Evolutionary conservation across 2,329 filamentous ascomycete genomes (phyloP), one percentile per base, ranked within the genome.

Genomic region (Aschersonia sp.): DNA sequence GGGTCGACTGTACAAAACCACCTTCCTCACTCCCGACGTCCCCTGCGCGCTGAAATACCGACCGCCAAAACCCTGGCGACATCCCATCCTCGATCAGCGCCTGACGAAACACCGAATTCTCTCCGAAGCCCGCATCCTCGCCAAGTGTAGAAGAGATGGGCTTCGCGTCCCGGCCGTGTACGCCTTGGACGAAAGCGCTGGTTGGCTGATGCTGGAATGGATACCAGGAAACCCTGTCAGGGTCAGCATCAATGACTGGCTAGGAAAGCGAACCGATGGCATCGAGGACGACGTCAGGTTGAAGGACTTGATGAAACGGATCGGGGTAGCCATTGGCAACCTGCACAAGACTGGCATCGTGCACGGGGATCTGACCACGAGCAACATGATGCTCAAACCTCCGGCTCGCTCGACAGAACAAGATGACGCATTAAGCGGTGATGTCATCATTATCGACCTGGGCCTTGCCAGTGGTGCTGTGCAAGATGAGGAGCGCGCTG

Each of bases 351-450:
- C 80, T n/a, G 90, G 90, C 12, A 78, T 97, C 48, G 81, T 95
- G 50, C 92, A 98, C 68, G 92, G 92, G 41, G 92, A 98, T 68
- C 67, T 98, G 67, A 98, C 92, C 51, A 98, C 89, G 53, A 96
- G 89, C 67, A 98, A 98, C 66, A 75, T 98, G 68, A 96, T 98
- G 83, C 62, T 97, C 55, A 70, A 72, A 11, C 59, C 58, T 51
- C 47, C 56, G 47, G 30, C 53, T 41, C 53, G 55, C n/a, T 42
- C 50, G 42, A 50, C 48, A 12, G 51, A 45, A n/a, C 54, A 53
- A 9, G 55, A 52, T 22, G 46, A 51, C 29, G 50, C 57, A 2
- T 58, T 81, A 49, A 72, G 77, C 1, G 89, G 87, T 2, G 83
- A 94, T 47, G 76, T 98, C 49, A 81, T 94, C 29, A 71, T 97